These are phyloP conservation scores for Anisodus acutangulus DNA, from an alignment of 257 asterid genomes.

Conservation along the genomic window DNA sequence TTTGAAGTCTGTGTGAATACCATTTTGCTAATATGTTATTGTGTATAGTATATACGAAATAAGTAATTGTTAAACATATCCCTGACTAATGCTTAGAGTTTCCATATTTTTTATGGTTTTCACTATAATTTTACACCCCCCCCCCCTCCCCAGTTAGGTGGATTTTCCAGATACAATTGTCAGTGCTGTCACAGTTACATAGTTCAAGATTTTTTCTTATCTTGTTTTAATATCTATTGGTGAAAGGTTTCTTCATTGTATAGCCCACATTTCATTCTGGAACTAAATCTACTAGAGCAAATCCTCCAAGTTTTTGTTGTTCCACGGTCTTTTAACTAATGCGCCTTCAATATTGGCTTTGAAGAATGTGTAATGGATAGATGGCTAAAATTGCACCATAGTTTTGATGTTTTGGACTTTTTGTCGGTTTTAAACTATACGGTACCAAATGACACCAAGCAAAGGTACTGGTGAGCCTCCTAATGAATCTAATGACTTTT, in stretches of 20 bases:
- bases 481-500: too few species aligned
- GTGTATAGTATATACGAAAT: conserved; percentile 27
- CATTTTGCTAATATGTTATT: conserved; percentile 6
- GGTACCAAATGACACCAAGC: too few species aligned
- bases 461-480: too few species aligned
- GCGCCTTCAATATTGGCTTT: too few species aligned
- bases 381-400: too few species aligned
- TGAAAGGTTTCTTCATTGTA: not conserved
- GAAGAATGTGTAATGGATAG: too few species aligned
- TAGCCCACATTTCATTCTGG: not conserved
- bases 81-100: conserved; percentile 26
- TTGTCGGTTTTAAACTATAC: too few species aligned
- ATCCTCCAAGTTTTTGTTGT: too few species aligned
- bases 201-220: not conserved
- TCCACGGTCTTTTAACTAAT: too few species aligned
- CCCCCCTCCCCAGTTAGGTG: not conserved
- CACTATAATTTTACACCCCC: not conserved
- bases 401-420: too few species aligned
- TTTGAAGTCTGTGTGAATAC: conserved; percentile 23
- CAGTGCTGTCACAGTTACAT: not conserved
- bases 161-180: not conserved
- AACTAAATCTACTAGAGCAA: not conserved
- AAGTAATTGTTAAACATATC: not conserved
- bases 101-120: conserved; percentile 7
- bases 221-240: not conserved